Evolutionary conservation across 169 alveolate genomes (phyloP).

Genomic region (Ichthyophthirius multifiliis): DNA sequence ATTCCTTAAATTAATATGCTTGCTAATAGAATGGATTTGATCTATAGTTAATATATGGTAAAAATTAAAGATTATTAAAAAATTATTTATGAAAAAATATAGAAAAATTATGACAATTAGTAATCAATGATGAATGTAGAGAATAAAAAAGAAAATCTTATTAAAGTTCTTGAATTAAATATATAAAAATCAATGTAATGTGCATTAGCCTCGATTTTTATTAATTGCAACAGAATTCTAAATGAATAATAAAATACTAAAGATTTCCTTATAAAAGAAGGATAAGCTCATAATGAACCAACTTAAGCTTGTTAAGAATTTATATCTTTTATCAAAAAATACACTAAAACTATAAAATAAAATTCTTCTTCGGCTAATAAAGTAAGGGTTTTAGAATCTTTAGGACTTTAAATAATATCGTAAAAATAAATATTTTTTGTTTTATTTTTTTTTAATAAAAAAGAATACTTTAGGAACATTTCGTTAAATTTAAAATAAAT

Average conservation of each 20-base stretch:
- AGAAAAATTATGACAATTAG: not conserved
- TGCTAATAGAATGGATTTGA: not conserved
- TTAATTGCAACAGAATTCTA: not conserved
- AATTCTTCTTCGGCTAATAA: not conserved
- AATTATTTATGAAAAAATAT: not conserved
- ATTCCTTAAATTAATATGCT: slow-evolving; percentile 14
- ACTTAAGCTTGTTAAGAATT: not conserved
- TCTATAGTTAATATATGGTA: not conserved
- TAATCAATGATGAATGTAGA: not conserved
- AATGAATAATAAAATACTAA: not conserved
- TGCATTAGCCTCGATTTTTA: slow-evolving; percentile 9
- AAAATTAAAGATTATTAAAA: not conserved
- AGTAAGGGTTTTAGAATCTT: not conserved
- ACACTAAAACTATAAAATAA: not conserved
- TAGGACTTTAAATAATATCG: not conserved
- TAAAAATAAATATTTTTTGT: not conserved
- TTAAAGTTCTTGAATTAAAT: not conserved
- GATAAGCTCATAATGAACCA: not conserved
- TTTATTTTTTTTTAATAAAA: not conserved
- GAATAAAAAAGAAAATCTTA: not conserved
- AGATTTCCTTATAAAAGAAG: not conserved
- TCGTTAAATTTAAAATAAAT: not conserved
- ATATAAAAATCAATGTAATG: not conserved
- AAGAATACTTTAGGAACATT: not conserved
- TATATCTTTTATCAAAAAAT: not conserved